Base-by-base conservation (phyloP, 352 stramenopile species). In the Globisporangium spiculum region DNA sequence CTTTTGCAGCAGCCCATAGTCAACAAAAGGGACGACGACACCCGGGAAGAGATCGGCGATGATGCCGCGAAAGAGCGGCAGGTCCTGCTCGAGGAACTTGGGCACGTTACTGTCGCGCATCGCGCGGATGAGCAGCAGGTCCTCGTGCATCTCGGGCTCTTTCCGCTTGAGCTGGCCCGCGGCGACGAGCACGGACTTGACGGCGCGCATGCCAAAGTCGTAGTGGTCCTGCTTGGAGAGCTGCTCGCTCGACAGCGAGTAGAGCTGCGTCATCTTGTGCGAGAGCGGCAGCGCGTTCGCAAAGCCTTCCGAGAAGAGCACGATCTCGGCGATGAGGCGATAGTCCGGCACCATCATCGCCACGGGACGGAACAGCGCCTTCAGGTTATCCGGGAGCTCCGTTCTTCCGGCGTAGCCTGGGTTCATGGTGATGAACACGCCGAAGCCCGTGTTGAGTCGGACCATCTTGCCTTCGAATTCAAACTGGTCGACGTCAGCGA, bases 371-470 rank as follows among this genome's bases (percentile, higher is more conserved):
- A 98, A 98, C 8, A 98, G 70, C 30, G 93, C 90, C 72, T 98
- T 98, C n/a, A 98, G 77, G 54, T 98, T 98, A 48, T 98, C 94
- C 0, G 94, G 94, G 5, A 98, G 73, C 69, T 98, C 93, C 0
- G 94, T 98, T 1, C 94, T 89, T 1, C 93, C 94, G 26, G 93
- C 91, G 61, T 98, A 98, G 0, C 94, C 94, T 7, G 94, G 94
- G 62, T 98, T 98, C 94, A 98, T 98, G 1, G 94, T 98, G 68
- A 98, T 98, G 63, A 98, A 98, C 3, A 98, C 94, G 22, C 94
- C 94, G 77, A 98, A 98, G 30, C 83, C 89, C 12, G 89, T 89
- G 65, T 98, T 97, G 7, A 98, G 75, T 0, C 81, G 76, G 52
- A 98, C 98, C 26, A 95, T 81, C 61, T 94, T 96, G 20, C 95